Evolutionary conservation across 2,329 filamentous ascomycete genomes (phyloP), one percentile per base, ranked within the genome.

Genomic region (Clonostachys chloroleuca): DNA sequence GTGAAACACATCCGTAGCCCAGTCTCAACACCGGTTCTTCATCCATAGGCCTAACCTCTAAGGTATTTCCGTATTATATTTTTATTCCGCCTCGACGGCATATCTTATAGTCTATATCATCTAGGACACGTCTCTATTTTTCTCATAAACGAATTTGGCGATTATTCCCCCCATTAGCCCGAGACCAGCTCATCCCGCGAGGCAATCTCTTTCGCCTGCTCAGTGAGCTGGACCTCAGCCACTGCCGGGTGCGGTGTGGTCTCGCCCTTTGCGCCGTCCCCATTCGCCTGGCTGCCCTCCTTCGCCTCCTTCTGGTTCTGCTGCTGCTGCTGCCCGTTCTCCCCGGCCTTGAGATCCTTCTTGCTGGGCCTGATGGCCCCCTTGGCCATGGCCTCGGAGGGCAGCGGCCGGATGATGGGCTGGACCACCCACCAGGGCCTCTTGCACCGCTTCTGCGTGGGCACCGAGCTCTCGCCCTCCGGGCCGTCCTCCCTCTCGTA

Each of bases 371-470:
- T 80, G 63, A 95, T 76, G 3, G 87, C 85, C 0, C 92, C 92
- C 62, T 89, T 91, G 52, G 86, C 84, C 53, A 94, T 59, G 3
- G 94, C 94, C 69, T 97, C 92, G 55, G 87, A 87, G 0, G 94
- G 94, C 58, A 96, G 64, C 39, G 91, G 92, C 47, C 92, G 74
- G 7, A 96, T 80, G 58, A 95, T 89, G 5, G 92, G 86, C 69
- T 97, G 92, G 45, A 84, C 90, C 5, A 96, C 78, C 89, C 90
- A 96, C 80, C 85, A 96, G 2, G 92, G 92, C 53, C 90, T 72
- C 62, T 84, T 86, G 60, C 90, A 95, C 50, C 81, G 74, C 47
- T 78, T 80, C 24, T 94, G 83, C 1, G 87, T 83, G 9, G 80
- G 83, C 16, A 82, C 68, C 5, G 84, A 87, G 62, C 78, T 85